phyloP scores from a whole-genome alignment of 169 alveolate species.

The Perkinsus marinus region DNA sequence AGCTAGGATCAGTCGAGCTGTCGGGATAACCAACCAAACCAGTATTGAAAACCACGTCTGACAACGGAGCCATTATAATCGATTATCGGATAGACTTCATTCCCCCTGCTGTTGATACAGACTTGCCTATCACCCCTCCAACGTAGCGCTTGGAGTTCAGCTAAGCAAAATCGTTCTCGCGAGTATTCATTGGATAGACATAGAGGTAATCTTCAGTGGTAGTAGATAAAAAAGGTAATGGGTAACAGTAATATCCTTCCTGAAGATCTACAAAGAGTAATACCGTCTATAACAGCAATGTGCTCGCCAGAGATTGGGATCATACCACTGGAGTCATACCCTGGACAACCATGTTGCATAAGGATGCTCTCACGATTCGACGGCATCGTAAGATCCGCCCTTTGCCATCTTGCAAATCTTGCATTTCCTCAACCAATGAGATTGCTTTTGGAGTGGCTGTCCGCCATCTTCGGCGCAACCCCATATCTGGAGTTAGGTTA shows the following conservation, averaged over 20 bases:
- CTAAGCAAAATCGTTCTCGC: not conserved
- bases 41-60: too few species aligned
- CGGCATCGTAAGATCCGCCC: not conserved
- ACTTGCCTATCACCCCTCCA: not conserved
- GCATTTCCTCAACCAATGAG: not conserved
- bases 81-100: too few species aligned
- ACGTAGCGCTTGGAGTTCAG: not conserved
- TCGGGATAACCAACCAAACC: too few species aligned
- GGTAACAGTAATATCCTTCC: not conserved
- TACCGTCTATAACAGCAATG: too few species aligned
- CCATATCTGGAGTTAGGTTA: too few species aligned
- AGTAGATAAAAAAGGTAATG: not conserved
- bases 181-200: not conserved
- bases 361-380: too few species aligned
- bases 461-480: not conserved
- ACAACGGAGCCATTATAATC: too few species aligned
- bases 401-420: not conserved
- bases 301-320: too few species aligned
- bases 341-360: too few species aligned
- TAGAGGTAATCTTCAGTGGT: not conserved
- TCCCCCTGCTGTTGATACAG: too few species aligned
- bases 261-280: not conserved
- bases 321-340: too few species aligned
- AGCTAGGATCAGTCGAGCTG: too few species aligned
- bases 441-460: not conserved